Evolutionary conservation across 192 early-diverging fungal genomes (phyloP).

Genomic region (Phycomyces blakesleeanus): DNA sequence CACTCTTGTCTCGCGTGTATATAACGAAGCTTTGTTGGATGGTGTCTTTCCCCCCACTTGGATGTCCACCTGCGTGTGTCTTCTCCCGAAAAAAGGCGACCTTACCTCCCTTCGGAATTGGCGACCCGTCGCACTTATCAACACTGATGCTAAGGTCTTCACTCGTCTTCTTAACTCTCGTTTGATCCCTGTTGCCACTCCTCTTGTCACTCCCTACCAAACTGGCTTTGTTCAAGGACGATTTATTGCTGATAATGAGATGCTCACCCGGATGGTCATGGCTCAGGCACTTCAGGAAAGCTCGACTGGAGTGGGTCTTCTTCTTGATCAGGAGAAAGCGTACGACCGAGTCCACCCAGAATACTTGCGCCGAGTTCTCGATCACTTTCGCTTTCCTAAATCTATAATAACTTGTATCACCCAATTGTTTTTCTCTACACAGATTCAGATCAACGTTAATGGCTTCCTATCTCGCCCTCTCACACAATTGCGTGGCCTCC

Average conservation of each 20-base stretch:
- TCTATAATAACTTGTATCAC: background rate
- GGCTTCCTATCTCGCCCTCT: slow-evolving; percentile 8
- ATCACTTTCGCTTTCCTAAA: slow-evolving; percentile 4
- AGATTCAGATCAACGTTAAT: slow-evolving; percentile 25
- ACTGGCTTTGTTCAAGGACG: slow-evolving; percentile 15
- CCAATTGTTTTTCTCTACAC: slow-evolving; percentile 6
- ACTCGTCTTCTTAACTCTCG: slow-evolving; percentile 12
- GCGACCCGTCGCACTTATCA: slow-evolving; percentile 18
- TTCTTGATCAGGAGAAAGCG: slow-evolving; percentile 24
- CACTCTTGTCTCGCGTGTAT: too few relatives aligned
- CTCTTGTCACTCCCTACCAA: slow-evolving; percentile 15
- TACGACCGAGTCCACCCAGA: slow-evolving; percentile 26
- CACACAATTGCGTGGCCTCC: slow-evolving; percentile 21
- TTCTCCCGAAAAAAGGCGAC: slow-evolving; percentile 30
- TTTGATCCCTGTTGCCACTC: background rate
- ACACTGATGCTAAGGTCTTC: slow-evolving; percentile 22
- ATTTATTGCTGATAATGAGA: slow-evolving; percentile 14
- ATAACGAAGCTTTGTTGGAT: background rate
- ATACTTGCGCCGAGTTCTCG: slow-evolving; percentile 2
- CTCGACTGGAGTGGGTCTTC: slow-evolving; percentile 2
- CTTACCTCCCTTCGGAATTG: slow-evolving; percentile 15
- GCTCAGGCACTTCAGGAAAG: background rate
- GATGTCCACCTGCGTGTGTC: background rate
- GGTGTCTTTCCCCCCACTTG: background rate
- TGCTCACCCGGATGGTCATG: too few relatives aligned